Base-by-base conservation (phyloP, 345 rosid species). In the Camelina laxa region DNA sequence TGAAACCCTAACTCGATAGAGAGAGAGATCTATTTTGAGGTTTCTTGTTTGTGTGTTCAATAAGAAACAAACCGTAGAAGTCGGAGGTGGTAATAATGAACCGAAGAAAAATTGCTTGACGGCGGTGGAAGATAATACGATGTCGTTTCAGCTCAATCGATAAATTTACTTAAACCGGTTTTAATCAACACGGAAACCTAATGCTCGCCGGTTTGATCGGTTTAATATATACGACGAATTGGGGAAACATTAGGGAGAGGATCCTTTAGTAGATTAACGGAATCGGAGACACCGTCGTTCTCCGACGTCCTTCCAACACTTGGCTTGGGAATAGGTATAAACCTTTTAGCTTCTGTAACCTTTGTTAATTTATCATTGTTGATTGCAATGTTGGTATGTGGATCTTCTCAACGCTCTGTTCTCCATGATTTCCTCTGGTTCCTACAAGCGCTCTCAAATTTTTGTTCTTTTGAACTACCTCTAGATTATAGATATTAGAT, bases 1-100 rank as follows among this genome's bases (percentile, higher is more conserved):
- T 15, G 74, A 58, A 70, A 31, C 74, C 74, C 75, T 70, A 70
- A 59, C 15, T 58, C 12, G 45, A 57, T 1, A 11, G 20, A 69
- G 70, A 69, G 70, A 24, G 30, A 24, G 47, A 16, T 47, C 30
- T 8, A 27, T 65, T 66, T 66, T 36, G 19, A 7, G 47, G 13
- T 59, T 58, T 31, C 57, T 70, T 47, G 22, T 58, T 50, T 45
- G 38, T 31, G 44, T 45, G 41, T 64, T 12, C 2, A 22, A 62
- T 17, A 42, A 15, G 55, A 50, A 42, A 31, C n/a, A 38, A 56
- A 10, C 36, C 58, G 11, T 12, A 58, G 47, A 47, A 47, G 3
- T 31, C 74, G 74, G 70, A 50, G 55, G 12, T 2, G 62, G 19
- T 17, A 1, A 8, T 48, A 50, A 44, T 24, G 36, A 45, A 45